phyloP scores from a whole-genome alignment of 805 yeast species.

The Metschnikowia similis region DNA sequence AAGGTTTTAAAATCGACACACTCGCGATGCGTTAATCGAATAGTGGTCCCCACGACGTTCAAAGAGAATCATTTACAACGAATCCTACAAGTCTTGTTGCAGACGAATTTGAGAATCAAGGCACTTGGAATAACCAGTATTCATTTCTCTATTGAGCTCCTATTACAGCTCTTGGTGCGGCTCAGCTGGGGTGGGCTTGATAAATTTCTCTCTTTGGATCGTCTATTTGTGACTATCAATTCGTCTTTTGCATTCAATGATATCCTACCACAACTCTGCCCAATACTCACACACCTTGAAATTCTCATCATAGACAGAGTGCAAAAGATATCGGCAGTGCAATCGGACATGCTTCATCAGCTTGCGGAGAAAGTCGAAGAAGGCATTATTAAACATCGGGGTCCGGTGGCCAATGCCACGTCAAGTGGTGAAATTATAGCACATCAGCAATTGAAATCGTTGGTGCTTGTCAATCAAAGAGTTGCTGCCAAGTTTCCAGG shows the following conservation, averaged over 20 bases:
- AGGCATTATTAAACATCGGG: background rate
- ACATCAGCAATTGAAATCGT: background rate
- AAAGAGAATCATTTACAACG: slow-evolving; percentile 22
- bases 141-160: slow-evolving; percentile 22
- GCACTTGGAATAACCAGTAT: background rate
- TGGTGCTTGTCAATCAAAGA: background rate
- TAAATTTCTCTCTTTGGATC: background rate
- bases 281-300: slow-evolving; percentile 21
- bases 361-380: background rate
- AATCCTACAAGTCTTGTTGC: slow-evolving; percentile 11
- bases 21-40: slow-evolving; percentile 16
- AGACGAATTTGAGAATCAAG: background rate
- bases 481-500: background rate
- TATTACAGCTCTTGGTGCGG: slow-evolving; percentile 23
- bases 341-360: background rate
- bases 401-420: background rate
- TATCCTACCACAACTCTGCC: slow-evolving; percentile 16
- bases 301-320: background rate
- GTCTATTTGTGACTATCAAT: slow-evolving; percentile 20
- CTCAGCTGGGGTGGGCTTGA: slow-evolving; percentile 25
- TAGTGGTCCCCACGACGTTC: slow-evolving; percentile 22
- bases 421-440: background rate
- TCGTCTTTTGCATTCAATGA: slow-evolving; percentile 14
- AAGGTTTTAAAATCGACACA: slow-evolving; percentile 17
- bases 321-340: background rate